Base-by-base conservation (phyloP, 768 basidiomycete genomes). In the Pholiota conissans region DNA sequence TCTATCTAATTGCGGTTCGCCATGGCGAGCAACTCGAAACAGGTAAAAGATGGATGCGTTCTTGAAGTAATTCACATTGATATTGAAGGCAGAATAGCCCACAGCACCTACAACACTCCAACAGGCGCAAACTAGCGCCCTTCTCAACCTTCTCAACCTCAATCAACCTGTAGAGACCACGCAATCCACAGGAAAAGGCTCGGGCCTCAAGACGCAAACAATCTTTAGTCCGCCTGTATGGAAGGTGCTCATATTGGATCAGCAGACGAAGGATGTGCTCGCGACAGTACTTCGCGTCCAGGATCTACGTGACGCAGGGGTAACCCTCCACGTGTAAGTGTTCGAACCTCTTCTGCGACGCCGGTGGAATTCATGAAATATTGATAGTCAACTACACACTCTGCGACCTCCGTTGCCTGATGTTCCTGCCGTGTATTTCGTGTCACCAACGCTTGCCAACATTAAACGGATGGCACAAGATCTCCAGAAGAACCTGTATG, bases 381-480 rank as follows among this genome's bases (percentile, higher is more conserved):
- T 42, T 49, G 52, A 47, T 61, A 98, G 95, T 61, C 97, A 98
- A 78, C 75, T 98, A 5, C 95, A 98, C 69, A 87, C 94, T 0
- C 75, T 84, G 32, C 84, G 97, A 56, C 97, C 97, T 26, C 83
- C 94, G 4, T 76, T 99, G 37, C 84, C 92, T 10, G 97, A 99
- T 70, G 97, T 99, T 1, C 97, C 97, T 16, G 95, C 97, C 1
- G 83, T 98, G 28, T 99, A 99, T 77, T 97, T 99, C 69, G 90
- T 98, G 50, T 84, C 94, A 0, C 96, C 97, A 0, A 96, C 93
- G 1, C 76, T 91, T 11, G 74, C 78, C 53, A 99, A 98, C 69
- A 83, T 98, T 63, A 80, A 83, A 58, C 84, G 96, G 59, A 96
- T 99, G 79, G 90, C 93, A 14, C 89, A 96, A 70, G 97, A 99